A percentile compares a stretch with the other conserved stretches of the same genome.
Evolutionary conservation across 805 yeast genomes (phyloP).

Genomic region (Candida stauntonica): DNA sequence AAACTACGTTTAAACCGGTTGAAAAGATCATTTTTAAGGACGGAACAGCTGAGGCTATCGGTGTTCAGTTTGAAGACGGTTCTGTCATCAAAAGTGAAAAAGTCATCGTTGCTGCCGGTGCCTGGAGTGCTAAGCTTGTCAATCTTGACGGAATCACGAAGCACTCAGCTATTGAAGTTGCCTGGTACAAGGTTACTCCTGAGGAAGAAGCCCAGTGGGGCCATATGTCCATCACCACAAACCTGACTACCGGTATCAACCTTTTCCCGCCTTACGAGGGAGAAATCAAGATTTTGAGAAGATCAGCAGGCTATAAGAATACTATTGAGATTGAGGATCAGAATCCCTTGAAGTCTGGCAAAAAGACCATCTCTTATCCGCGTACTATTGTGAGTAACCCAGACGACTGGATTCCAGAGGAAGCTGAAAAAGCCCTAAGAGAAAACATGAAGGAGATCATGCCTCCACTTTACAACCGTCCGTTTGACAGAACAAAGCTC

Average conservation of each 20-base stretch:
- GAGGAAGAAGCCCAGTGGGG: conserved; percentile 12
- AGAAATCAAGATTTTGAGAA: conserved; percentile 15
- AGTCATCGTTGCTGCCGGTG: conserved; percentile 19
- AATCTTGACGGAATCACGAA: conserved; percentile 10
- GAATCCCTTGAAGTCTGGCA: conserved; percentile 3
- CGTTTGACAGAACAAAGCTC: conserved; percentile 31
- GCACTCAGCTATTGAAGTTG: conserved; percentile 16
- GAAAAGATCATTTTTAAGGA: conserved; percentile 9
- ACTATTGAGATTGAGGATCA: conserved; percentile 5
- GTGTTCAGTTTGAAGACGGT: conserved; percentile 13
- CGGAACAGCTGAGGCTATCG: conserved; percentile 15
- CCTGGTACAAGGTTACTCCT: conserved; percentile 13
- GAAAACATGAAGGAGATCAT: conserved; percentile 29
- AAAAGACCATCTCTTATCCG: conserved; percentile 11
- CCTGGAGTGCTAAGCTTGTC: conserved; percentile 19
- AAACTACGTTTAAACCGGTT: conserved; percentile 11
- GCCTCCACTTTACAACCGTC: conserved; percentile 12
- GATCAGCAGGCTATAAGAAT: conserved; percentile 15
- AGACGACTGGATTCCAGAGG: conserved; percentile 16
- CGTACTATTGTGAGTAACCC: conserved; percentile 14
- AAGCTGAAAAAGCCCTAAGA: conserved; percentile 11
- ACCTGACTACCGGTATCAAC: conserved; percentile 17
- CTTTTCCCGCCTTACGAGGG: conserved; percentile 17
- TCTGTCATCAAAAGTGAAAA: conserved; percentile 2
- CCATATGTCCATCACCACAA: conserved; percentile 16